Conservation (phyloP, 352 stramenopile species). For the Globisporangium acanthophoron region DNA sequence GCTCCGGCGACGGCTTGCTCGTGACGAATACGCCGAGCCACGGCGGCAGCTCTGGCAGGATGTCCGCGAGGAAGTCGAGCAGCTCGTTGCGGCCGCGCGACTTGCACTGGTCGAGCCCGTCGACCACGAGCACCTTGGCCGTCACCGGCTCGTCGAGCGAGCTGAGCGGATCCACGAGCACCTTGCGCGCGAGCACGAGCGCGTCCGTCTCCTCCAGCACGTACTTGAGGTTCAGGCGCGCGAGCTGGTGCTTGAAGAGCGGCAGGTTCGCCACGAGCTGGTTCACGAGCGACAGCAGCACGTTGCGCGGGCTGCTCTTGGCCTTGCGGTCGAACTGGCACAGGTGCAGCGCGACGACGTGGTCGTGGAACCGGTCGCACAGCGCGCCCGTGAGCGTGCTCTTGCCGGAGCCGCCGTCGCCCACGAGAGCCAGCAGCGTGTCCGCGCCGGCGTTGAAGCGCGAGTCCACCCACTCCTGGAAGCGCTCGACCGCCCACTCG, state of each 20-base stretch:
- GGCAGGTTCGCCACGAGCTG: constrained; percentile 66
- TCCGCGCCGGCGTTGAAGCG: constrained; percentile 59
- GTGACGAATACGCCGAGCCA: constrained; percentile 73
- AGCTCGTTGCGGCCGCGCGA: constrained; percentile 50
- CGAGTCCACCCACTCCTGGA: constrained; percentile 74
- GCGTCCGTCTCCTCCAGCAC: constrained; percentile 73
- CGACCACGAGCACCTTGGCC: constrained; percentile 59
- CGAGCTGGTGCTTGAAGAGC: constrained; percentile 76
- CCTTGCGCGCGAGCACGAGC: constrained; percentile 57
- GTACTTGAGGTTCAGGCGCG: constrained; percentile 77
- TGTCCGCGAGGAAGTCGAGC: constrained; percentile 53
- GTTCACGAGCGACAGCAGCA: constrained; percentile 78
- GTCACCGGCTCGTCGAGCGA: constrained; percentile 59
- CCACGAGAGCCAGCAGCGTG: constrained; percentile 57
- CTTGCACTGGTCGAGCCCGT: constrained; percentile 71
- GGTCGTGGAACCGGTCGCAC: constrained; percentile 42
- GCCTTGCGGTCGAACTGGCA: constrained; percentile 74
- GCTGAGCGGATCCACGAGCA: constrained; percentile 70
- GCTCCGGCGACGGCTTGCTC: constrained; percentile 58
- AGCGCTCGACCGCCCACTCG: constrained; percentile 58
- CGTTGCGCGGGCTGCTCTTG: constrained; percentile 63
- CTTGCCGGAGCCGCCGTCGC: constrained; percentile 67
- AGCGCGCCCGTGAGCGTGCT: constrained; percentile 52
- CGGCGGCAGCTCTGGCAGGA: constrained; percentile 53
- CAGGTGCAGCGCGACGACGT: constrained; percentile 63